Evolutionary conservation across 129 eudicot species (phyloP).

Genomic region (Artemisia annua): DNA sequence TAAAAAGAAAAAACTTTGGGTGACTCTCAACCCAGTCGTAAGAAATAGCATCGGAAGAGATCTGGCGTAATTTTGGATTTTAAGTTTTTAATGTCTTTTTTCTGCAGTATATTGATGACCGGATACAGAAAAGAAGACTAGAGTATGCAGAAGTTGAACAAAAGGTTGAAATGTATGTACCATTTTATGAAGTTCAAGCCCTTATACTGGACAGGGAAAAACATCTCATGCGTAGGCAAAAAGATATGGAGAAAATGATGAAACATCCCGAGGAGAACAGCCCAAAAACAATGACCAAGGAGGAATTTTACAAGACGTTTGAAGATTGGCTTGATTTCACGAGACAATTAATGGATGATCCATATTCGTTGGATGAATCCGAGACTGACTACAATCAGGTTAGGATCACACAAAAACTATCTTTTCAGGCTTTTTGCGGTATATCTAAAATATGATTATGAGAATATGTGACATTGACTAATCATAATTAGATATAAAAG

Average conservation of each 20-base stretch:
- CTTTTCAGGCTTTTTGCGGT: too few species aligned
- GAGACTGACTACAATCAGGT: slow-evolving; percentile 30
- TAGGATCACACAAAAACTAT: not conserved
- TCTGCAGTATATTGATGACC: not conserved
- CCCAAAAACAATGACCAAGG: slow-evolving; percentile 2
- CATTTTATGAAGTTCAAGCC: slow-evolving; percentile 20
- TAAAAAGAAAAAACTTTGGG: too few species aligned
- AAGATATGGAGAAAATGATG: slow-evolving; percentile 12
- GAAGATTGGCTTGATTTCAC: slow-evolving; percentile 25
- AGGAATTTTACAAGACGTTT: slow-evolving; percentile 3
- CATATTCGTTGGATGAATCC: slow-evolving; percentile 19
- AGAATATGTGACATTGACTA: too few species aligned
- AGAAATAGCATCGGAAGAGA: too few species aligned
- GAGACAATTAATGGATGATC: slow-evolving; percentile 29
- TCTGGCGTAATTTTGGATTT: not conserved
- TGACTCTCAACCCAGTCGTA: too few species aligned
- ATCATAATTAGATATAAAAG: too few species aligned
- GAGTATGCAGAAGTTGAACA: slow-evolving; percentile 27
- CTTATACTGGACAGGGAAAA: slow-evolving; percentile 27
- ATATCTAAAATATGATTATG: too few species aligned
- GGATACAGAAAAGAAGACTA: slow-evolving; percentile 18
- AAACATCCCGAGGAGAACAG: not conserved
- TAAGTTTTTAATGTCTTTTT: not conserved
- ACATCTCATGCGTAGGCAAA: slow-evolving; percentile 7
- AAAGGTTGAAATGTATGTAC: slow-evolving; percentile 21